These are phyloP conservation scores for Dioscorea cayenensis DNA, from an alignment of 116 monocot species.

Conservation along the genomic window DNA sequence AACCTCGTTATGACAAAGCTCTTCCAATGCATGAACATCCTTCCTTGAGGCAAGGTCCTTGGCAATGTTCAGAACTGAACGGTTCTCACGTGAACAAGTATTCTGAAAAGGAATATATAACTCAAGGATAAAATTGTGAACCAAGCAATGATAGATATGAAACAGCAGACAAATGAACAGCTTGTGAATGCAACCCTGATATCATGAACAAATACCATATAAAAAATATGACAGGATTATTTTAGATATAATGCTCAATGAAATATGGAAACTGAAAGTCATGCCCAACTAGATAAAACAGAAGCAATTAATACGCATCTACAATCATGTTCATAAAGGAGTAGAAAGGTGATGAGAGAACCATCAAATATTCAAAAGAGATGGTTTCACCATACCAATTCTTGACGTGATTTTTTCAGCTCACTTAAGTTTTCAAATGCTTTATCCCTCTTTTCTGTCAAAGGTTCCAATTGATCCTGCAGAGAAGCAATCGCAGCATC, in stretches of 20 bases:
- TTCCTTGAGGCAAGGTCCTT: slow-evolving; percentile 65
- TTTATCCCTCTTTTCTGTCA: slow-evolving; percentile 50
- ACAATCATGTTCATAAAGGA: neutral
- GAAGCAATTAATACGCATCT: neutral
- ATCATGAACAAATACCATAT: neutral
- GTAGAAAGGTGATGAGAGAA: neutral
- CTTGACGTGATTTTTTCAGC: slow-evolving; percentile 58
- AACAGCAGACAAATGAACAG: neutral
- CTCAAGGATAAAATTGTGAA: neutral
- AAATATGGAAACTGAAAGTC: neutral
- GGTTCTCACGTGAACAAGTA: slow-evolving; percentile 56
- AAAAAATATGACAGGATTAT: neutral
- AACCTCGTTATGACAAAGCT: slow-evolving; percentile 57
- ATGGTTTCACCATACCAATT: slow-evolving; percentile 31
- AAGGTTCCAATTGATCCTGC: slow-evolving; percentile 40
- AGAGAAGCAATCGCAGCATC: slow-evolving; percentile 46
- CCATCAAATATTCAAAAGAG: neutral
- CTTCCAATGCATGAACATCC: slow-evolving; percentile 45
- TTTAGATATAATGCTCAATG: neutral
- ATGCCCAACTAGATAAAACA: neutral
- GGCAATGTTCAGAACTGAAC: slow-evolving; percentile 54
- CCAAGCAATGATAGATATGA: neutral
- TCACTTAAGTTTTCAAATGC: slow-evolving; percentile 50
- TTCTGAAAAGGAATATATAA: slow-evolving; percentile 47
- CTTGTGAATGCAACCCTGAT: neutral